These are phyloP conservation scores for Thermothielavioides terrestris DNA, from an alignment of 495 filamentous ascomycete species.

Conservation along the genomic window DNA sequence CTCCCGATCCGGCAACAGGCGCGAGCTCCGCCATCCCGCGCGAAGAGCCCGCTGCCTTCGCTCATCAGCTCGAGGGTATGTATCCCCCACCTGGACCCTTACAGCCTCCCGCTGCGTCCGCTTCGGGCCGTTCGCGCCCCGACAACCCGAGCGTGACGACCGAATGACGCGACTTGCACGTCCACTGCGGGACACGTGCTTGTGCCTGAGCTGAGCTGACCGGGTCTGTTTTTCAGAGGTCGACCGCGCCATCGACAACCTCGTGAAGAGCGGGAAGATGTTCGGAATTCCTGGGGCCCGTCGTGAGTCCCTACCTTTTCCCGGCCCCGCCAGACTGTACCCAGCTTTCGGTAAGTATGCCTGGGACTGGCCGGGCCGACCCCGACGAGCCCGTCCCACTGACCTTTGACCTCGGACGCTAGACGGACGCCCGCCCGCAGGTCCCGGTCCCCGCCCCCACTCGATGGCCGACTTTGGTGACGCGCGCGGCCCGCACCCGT, in stretches of 20 bases:
- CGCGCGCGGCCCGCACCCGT: conserved; percentile 59
- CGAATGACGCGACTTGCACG: too few relatives aligned
- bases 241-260: conserved; percentile 89
- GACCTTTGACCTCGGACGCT: conserved; percentile 10
- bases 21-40: conserved; percentile 68
- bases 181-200: too few relatives aligned
- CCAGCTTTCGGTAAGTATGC: conserved; percentile 45
- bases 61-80: conserved; percentile 88
- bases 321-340: conserved; percentile 49
- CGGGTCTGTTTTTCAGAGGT: conserved; percentile 57
- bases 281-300: conserved; percentile 61
- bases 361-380: conserved; percentile 23
- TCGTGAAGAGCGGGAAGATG: conserved; percentile 91
- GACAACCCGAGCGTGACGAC: too few relatives aligned
- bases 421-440: conserved; percentile 38
- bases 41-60: conserved; percentile 73
- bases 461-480: conserved; percentile 74
- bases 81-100: too few relatives aligned
- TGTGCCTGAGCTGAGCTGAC: conserved; percentile 23
- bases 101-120: too few relatives aligned
- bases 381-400: conserved; percentile 18
- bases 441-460: conserved; percentile 57
- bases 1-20: conserved; percentile 42
- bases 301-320: conserved; percentile 77
- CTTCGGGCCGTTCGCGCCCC: too few relatives aligned